Evolutionary conservation across 352 stramenopile genomes (phyloP).

Genomic region (Phytophthora lateralis): DNA sequence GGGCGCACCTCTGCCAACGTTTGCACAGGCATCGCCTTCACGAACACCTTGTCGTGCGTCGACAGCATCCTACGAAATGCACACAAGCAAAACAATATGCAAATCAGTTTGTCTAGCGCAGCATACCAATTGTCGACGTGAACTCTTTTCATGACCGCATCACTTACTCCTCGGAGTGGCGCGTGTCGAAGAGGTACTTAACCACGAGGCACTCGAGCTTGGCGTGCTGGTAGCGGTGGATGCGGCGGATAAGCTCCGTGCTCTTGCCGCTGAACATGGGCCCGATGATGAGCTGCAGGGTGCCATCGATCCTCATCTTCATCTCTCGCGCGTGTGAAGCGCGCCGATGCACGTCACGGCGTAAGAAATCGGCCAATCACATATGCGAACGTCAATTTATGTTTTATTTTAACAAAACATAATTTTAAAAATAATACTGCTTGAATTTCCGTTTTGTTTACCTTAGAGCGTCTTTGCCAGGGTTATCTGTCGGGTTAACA

Average conservation of each 20-base stretch:
- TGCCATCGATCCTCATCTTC: conserved; percentile 48
- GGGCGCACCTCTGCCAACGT: conserved; percentile 58
- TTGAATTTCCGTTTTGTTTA: too few species aligned
- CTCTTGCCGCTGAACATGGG: conserved; percentile 91
- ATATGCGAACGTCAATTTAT: too few species aligned
- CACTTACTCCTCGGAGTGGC: conserved; percentile 75
- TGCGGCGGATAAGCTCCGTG: conserved; percentile 85
- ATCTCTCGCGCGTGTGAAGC: conserved; percentile 11
- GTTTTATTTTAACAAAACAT: too few species aligned
- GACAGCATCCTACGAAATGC: conserved; percentile 54
- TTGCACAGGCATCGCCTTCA: conserved; percentile 68
- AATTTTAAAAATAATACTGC: too few species aligned
- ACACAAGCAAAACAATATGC: neutral
- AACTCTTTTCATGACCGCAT: neutral
- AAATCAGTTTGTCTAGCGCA: neutral
- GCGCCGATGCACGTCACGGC: too few species aligned
- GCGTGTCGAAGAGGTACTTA: conserved; percentile 81
- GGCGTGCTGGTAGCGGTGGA: conserved; percentile 80
- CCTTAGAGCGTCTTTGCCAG: too few species aligned
- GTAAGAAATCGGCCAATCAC: too few species aligned
- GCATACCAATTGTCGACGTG: too few species aligned
- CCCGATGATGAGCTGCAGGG: conserved; percentile 85
- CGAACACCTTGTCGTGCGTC: conserved; percentile 80
- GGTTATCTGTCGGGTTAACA: too few species aligned
- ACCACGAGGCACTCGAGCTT: conserved; percentile 82